Evolutionary conservation across 2,329 filamentous ascomycete species (phyloP).

Genomic region (Drechmeria coniospora): DNA sequence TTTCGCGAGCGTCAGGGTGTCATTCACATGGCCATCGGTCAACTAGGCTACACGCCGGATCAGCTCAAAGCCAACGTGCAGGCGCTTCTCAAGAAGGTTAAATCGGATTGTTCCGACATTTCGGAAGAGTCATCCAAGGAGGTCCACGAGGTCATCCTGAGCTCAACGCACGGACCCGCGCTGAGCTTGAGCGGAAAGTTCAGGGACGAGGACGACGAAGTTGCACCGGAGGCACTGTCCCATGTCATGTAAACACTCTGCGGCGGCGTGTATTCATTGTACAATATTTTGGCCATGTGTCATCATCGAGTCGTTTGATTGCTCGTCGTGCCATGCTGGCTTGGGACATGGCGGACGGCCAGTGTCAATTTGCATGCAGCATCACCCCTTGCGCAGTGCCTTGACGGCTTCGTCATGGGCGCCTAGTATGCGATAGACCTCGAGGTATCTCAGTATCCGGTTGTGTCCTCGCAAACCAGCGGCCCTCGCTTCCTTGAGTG

Average conservation of each 20-base stretch:
- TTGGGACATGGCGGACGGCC: too few relatives aligned
- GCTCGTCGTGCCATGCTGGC: too few relatives aligned
- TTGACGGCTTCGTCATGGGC: constrained; percentile 38
- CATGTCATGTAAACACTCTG: constrained; percentile 32
- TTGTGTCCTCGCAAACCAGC: constrained; percentile 26
- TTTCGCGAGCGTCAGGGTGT: constrained; percentile 80
- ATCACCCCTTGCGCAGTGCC: constrained; percentile 24
- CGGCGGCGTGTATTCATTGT: constrained; percentile 18
- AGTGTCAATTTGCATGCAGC: too few relatives aligned
- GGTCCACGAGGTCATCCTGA: constrained; percentile 55
- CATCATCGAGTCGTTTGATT: background rate
- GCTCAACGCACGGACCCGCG: constrained; percentile 74
- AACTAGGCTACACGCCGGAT: constrained; percentile 76
- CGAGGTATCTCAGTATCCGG: constrained; percentile 34
- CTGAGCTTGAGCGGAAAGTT: constrained; percentile 76
- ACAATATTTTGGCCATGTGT: constrained; percentile 18
- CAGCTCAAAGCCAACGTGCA: constrained; percentile 76
- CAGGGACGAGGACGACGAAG: constrained; percentile 40
- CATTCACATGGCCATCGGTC: constrained; percentile 78
- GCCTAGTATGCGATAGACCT: constrained; percentile 35
- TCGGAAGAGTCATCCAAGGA: constrained; percentile 33
- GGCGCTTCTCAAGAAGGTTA: constrained; percentile 58
- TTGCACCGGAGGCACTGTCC: constrained; percentile 36
- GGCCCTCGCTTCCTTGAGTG: constrained; percentile 27
- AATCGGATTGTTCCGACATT: constrained; percentile 61